Evolutionary conservation across 495 filamentous ascomycete genomes (phyloP).

Genomic region (Amniculicola lignicola): DNA sequence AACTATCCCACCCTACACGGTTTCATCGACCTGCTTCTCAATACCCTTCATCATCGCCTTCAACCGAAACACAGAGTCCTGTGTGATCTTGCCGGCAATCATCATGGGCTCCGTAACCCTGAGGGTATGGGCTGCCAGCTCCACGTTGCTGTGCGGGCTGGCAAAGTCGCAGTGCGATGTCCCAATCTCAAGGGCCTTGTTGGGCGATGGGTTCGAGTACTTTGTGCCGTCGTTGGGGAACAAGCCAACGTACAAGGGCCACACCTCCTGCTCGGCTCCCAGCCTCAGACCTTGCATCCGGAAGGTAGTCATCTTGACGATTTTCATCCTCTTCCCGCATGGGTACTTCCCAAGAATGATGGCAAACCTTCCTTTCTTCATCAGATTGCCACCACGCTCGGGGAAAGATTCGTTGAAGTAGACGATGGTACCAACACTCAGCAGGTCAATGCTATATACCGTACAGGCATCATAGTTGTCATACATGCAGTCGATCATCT

Average conservation of each 20-base stretch:
- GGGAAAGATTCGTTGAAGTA: constrained; percentile 15
- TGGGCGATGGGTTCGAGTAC: background rate
- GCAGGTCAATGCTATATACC: background rate
- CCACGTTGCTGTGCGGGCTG: background rate
- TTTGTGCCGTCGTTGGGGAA: background rate
- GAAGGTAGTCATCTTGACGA: constrained; percentile 10
- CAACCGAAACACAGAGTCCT: constrained; percentile 5
- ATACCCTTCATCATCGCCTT: background rate
- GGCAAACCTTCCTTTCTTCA: constrained; percentile 17
- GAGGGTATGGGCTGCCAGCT: constrained; percentile 1
- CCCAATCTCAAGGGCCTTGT: constrained; percentile 4
- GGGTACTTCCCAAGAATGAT: constrained; percentile 4
- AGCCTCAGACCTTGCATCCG: background rate
- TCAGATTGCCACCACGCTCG: background rate
- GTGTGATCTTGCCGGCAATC: constrained; percentile 16
- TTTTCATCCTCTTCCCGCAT: background rate
- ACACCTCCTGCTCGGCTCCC: background rate
- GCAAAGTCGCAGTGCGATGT: background rate
- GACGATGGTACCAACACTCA: constrained; percentile 9
- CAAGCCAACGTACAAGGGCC: constrained; percentile 18
- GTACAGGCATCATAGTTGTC: constrained; percentile 3
- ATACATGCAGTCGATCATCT: constrained; percentile 12
- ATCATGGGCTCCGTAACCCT: constrained; percentile 6
- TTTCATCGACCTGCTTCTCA: background rate
- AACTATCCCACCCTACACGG: background rate